These are phyloP conservation scores for Geotrichum klebahnii DNA, from an alignment of 1,139 yeast genomes.

Conservation along the genomic window DNA sequence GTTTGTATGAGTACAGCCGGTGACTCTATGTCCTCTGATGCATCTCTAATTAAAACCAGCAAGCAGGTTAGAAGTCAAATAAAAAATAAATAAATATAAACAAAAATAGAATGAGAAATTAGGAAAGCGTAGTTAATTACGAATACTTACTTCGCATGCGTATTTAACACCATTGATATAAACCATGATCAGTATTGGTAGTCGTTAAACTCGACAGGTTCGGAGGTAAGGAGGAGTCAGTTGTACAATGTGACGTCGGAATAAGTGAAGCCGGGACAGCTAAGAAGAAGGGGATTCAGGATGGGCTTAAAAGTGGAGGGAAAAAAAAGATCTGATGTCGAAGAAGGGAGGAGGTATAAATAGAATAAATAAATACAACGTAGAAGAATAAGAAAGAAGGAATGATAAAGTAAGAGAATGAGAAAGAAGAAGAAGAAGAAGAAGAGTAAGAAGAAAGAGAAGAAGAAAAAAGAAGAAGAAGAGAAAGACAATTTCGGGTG, in stretches of 20 bases:
- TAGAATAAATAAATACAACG: neutral
- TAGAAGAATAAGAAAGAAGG: neutral
- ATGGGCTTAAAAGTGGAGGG: neutral
- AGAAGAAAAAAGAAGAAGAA: neutral
- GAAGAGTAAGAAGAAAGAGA: neutral
- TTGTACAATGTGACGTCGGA: too few relatives aligned
- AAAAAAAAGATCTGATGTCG: neutral
- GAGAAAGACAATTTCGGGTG: neutral
- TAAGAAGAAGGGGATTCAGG: neutral
- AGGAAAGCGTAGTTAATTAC: neutral
- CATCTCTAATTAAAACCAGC: slow-evolving; percentile 53
- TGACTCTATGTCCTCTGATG: slow-evolving; percentile 91
- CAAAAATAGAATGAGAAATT: neutral
- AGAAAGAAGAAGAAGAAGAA: neutral
- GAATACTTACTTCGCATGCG: slow-evolving; percentile 63
- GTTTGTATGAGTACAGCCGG: slow-evolving; percentile 88
- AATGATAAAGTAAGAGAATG: neutral
- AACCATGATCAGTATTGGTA: too few relatives aligned
- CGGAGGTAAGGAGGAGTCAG: too few relatives aligned
- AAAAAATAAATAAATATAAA: too few relatives aligned
- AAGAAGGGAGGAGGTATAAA: neutral
- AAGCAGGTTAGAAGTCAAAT: slow-evolving; percentile 3
- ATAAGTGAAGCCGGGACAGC: too few relatives aligned
- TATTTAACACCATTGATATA: slow-evolving; percentile 85
- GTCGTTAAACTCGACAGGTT: too few relatives aligned